Base-by-base conservation (phyloP, 1,284 basidiomycete genomes). In the Coriolopsis trogii region DNA sequence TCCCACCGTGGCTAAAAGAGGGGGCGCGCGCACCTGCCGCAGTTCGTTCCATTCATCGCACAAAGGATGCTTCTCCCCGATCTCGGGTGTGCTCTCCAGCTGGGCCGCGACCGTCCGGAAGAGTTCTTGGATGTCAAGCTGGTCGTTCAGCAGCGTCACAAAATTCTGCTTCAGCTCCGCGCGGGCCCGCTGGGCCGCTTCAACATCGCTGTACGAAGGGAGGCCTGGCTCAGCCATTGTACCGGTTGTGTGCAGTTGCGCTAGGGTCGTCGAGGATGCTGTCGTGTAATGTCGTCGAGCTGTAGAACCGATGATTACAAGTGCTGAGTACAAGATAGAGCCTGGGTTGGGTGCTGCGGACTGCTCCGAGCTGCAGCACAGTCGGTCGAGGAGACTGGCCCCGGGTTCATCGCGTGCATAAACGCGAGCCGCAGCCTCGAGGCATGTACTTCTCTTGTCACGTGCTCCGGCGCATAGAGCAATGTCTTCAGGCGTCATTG, bases 121-220 rank as follows among this genome's bases (percentile, higher is more conserved):
- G 28, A 67, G 59, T 34, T 55, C 55, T 50, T 65, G 62, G 43
- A 67, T 67, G 33, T 67, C 62, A 36, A 59, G 56, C 46, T 67
- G 65, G 54, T 67, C 63, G 33, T 55, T 55, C n/a, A 51, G 50
- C 15, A 67, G 49, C 29, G 61, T 60, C n/a, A 55, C 43, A 38
- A 67, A 67, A 34, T 59, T 59, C 43, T 63, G 54, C 54, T 46
- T 49, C 36, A 59, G 58, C 43, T 59, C 54, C 38, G 42, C 15
- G 24, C 55, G 58, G 20, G 51, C 46, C 20, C 52, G 55, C 7
- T 59, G 41, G 20, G 54, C 54, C n/a, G 51, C 52, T 41, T 56
- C 51, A 13, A 56, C 54, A 38, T 59, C 52, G 43, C 33, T 54
- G 47, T 59, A 59, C 28, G 54, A 40, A 13, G 58, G 57, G 13